Evolutionary conservation across 371 early-diverging fungal genomes (phyloP).

Genomic region (Batrachochytrium dendrobatidis): DNA sequence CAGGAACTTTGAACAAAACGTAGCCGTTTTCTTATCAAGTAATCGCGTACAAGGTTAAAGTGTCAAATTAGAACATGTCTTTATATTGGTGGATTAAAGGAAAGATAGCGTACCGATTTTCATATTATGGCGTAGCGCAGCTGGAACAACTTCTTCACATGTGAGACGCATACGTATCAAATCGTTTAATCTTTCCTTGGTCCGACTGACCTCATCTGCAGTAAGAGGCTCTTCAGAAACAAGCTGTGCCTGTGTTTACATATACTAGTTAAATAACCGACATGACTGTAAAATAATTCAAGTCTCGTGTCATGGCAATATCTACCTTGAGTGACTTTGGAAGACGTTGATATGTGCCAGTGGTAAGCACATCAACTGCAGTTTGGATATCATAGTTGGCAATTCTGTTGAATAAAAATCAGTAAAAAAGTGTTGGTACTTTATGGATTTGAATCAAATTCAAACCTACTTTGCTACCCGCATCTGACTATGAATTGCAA

Average conservation of each 20-base stretch:
- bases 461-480: background rate
- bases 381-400: conserved; percentile 26
- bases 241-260: background rate
- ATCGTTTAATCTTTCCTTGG: conserved; percentile 14
- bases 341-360: conserved; percentile 25
- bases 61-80: background rate
- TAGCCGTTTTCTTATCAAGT: conserved; percentile 21
- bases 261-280: no score
- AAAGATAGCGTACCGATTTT: conserved; percentile 15
- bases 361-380: conserved; percentile 27
- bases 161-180: conserved; percentile 17
- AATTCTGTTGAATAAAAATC: conserved; percentile 9
- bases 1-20: conserved; percentile 19
- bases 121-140: conserved; percentile 16
- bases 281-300: no score
- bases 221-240: conserved; percentile 10
- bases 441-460: background rate
- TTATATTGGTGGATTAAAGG: background rate
- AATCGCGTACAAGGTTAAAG: background rate
- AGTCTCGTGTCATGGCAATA: no score
- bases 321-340: conserved; percentile 23
- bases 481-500: conserved; percentile 1
- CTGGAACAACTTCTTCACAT: conserved; percentile 23
- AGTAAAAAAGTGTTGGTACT: background rate
- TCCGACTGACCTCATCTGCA: conserved; percentile 10